A percentile compares a stretch with the other conserved stretches of the same genome.
Evolutionary conservation across 2,329 filamentous ascomycete genomes (phyloP).

Genomic region (Diaporthe destruens): DNA sequence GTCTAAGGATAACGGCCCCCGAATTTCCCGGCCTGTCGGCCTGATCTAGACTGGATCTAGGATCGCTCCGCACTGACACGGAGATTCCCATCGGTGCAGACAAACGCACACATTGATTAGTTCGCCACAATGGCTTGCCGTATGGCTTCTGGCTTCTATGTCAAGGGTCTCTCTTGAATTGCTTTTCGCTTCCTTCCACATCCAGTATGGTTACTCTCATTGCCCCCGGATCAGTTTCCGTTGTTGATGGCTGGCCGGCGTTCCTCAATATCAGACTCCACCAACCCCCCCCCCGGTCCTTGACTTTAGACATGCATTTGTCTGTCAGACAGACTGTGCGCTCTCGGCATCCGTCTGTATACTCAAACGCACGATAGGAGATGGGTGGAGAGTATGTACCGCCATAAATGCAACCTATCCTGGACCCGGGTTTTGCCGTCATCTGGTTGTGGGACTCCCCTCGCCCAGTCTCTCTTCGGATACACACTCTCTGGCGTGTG

Average conservation of each 20-base stretch:
- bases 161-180: not conserved
- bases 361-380: not conserved
- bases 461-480: not conserved
- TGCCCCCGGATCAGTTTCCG: not conserved
- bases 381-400: not conserved
- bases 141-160: not conserved
- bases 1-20: not conserved
- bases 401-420: constrained; percentile 9
- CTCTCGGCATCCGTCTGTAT: not conserved
- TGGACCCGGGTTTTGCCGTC: not conserved
- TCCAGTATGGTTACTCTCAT: not conserved
- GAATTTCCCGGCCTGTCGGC: not conserved
- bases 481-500: not conserved
- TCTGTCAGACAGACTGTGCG: not conserved
- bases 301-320: constrained; percentile 18
- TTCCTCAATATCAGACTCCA: not conserved
- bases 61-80: constrained; percentile 6
- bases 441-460: not conserved
- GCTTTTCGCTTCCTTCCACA: constrained; percentile 13
- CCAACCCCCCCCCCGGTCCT: not conserved
- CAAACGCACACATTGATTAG: constrained; percentile 1
- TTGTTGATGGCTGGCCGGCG: not conserved
- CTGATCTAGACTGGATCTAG: constrained; percentile 19
- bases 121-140: not conserved
- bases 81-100: not conserved